phyloP scores from a whole-genome alignment of 768 basidiomycete species.

The Mycena amicta region DNA sequence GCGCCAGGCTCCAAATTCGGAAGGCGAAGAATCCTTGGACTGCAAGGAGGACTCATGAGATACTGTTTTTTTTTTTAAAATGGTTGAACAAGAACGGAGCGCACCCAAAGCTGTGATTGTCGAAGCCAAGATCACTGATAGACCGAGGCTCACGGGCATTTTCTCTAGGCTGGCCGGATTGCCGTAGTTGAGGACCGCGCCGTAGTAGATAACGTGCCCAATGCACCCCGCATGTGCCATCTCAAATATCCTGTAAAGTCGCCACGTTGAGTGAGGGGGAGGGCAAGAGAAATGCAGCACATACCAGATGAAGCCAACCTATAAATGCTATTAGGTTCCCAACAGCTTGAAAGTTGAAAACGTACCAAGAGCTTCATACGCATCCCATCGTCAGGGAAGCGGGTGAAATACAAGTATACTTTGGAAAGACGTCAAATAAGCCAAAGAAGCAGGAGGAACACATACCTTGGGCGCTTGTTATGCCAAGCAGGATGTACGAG shows the following conservation, averaged over 20 bases:
- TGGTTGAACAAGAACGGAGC: no score
- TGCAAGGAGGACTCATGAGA: background rate
- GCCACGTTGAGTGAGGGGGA: no score
- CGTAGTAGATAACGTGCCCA: background rate
- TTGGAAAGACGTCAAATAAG: no score
- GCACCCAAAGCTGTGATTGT: background rate
- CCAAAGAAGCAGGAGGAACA: no score
- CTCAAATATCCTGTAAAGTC: background rate
- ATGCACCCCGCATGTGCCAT: background rate
- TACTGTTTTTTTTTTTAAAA: no score
- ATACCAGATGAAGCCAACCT: slow-evolving; percentile 3
- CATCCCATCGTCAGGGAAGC: background rate
- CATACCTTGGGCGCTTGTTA: background rate
- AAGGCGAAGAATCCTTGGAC: slow-evolving; percentile 4
- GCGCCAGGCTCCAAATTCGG: background rate
- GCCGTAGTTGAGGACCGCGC: background rate
- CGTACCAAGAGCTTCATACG: background rate
- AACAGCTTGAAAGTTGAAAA: background rate
- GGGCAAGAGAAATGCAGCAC: background rate
- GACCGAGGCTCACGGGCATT: background rate
- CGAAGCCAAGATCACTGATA: background rate
- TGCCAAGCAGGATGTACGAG: background rate
- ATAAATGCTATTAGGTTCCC: background rate
- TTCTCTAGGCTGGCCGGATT: background rate
- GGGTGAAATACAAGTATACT: background rate